phyloP scores from a whole-genome alignment of 148 eudicot species.

The Selenicereus undatus region DNA sequence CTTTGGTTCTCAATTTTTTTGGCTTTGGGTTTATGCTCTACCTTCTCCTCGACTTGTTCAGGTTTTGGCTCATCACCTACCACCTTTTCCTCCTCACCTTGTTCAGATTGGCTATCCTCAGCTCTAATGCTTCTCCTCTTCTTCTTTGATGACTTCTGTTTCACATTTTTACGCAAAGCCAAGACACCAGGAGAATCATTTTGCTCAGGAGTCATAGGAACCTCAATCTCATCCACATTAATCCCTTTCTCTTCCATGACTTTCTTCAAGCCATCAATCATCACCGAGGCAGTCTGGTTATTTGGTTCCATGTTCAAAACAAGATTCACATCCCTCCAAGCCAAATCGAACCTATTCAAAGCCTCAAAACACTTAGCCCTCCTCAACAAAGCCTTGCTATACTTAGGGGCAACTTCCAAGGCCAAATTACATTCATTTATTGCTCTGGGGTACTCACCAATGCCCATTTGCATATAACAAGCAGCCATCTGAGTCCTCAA shows the following conservation, averaged over 20 bases:
- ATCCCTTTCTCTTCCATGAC: constrained; percentile 62
- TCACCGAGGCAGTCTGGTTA: constrained; percentile 75
- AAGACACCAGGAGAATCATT: constrained; percentile 31
- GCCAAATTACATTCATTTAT: constrained; percentile 89
- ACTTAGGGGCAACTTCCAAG: constrained; percentile 93
- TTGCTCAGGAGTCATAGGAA: constrained; percentile 33
- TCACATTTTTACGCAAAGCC: constrained; percentile 31
- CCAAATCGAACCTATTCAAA: constrained; percentile 70
- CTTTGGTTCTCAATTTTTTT: constrained; percentile 29
- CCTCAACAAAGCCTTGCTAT: constrained; percentile 85
- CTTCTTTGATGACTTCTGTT: constrained; percentile 35
- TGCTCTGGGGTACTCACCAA: constrained; percentile 85
- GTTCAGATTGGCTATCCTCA: constrained; percentile 29
- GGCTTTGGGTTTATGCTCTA: constrained; percentile 16
- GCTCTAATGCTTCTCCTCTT: constrained; percentile 27
- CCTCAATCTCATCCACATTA: constrained; percentile 57
- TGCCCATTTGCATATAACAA: constrained; percentile 92
- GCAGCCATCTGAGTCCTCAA: constrained; percentile 78
- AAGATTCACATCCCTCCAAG: constrained; percentile 74
- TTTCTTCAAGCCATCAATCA: constrained; percentile 50
- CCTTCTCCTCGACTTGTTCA: constrained; percentile 24
- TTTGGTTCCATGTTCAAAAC: constrained; percentile 86
- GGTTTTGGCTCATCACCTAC: constrained; percentile 18
- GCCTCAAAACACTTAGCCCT: constrained; percentile 90
- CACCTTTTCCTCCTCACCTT: constrained; percentile 31